phyloP scores from a whole-genome alignment of 805 yeast species.

The Candida wancherniae region DNA sequence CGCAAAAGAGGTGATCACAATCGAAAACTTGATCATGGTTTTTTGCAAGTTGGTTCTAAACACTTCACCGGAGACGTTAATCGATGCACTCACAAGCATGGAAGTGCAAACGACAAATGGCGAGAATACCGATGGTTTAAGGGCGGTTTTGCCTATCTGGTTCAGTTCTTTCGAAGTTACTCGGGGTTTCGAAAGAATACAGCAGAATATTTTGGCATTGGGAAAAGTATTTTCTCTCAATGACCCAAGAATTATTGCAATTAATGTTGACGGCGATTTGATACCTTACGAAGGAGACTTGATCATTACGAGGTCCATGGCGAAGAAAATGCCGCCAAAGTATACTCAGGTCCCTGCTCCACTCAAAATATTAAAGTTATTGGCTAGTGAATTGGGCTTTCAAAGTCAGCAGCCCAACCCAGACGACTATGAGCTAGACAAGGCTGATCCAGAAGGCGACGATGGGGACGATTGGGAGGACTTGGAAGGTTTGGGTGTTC shows the following conservation, averaged over 20 bases:
- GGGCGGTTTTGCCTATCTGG: constrained; percentile 72
- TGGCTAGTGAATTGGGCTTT: constrained; percentile 63
- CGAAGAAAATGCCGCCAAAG: constrained; percentile 56
- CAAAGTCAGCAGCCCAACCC: constrained; percentile 53
- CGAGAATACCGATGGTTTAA: constrained; percentile 40
- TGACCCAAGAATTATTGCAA: constrained; percentile 45
- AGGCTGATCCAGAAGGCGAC: constrained; percentile 23
- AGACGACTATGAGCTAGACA: constrained; percentile 28
- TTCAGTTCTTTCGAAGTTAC: constrained; percentile 73
- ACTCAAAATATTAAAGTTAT: constrained; percentile 65
- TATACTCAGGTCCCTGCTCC: constrained; percentile 66
- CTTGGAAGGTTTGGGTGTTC: constrained; percentile 59
- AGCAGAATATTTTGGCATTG: constrained; percentile 64
- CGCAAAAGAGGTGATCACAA: constrained; percentile 66
- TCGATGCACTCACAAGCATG: constrained; percentile 51
- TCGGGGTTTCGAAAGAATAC: constrained; percentile 71
- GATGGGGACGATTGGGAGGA: constrained; percentile 68
- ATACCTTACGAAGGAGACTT: constrained; percentile 55
- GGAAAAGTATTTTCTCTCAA: constrained; percentile 58
- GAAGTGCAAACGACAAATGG: constrained; percentile 20
- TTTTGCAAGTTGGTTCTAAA: constrained; percentile 64
- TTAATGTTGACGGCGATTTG: constrained; percentile 74
- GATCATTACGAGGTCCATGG: constrained; percentile 85
- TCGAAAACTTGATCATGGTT: constrained; percentile 72
- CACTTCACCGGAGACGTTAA: constrained; percentile 54